Evolutionary conservation across 441 rosid genomes (phyloP).

Genomic region (Kokia cookei): DNA sequence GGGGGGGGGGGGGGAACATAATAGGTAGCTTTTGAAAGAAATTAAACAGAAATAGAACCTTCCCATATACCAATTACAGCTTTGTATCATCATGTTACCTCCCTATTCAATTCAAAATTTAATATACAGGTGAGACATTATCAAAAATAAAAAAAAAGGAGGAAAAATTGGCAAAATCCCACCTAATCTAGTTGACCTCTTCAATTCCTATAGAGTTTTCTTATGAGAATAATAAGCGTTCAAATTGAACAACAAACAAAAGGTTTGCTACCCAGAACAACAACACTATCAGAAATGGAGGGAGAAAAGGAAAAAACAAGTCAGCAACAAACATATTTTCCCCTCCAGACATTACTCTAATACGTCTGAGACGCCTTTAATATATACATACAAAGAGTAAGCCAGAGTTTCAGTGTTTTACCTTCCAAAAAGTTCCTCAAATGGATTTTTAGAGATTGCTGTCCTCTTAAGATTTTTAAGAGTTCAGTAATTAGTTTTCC

Average conservation of each 20-base stretch:
- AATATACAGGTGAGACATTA: conserved; percentile 41
- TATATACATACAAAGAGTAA: conserved; percentile 71
- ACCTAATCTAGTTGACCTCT: conserved; percentile 23
- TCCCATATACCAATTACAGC: conserved; percentile 16
- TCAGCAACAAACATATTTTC: conserved; percentile 19
- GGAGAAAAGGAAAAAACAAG: conserved; percentile 7
- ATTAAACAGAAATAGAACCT: neutral
- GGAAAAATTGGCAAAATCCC: conserved; percentile 25
- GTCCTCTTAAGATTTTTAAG: conserved; percentile 4
- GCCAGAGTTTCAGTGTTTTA: conserved; percentile 17
- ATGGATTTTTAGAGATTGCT: conserved; percentile 6
- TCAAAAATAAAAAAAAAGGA: neutral
- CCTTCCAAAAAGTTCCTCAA: conserved; percentile 13
- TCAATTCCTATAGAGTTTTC: conserved; percentile 23
- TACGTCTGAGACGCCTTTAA: conserved; percentile 28
- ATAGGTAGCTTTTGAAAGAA: neutral
- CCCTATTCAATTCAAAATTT: conserved; percentile 24
- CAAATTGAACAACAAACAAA: conserved; percentile 6
- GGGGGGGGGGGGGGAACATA: too few relatives aligned
- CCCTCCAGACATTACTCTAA: conserved; percentile 28
- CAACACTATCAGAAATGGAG: neutral
- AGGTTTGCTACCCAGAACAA: conserved; percentile 12
- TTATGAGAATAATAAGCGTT: conserved; percentile 12
- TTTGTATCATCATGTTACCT: conserved; percentile 14
- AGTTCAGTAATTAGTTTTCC: conserved; percentile 52